These are phyloP conservation scores for Graphium sp. DNA, from an alignment of 2,329 filamentous ascomycete genomes.

Conservation along the genomic window DNA sequence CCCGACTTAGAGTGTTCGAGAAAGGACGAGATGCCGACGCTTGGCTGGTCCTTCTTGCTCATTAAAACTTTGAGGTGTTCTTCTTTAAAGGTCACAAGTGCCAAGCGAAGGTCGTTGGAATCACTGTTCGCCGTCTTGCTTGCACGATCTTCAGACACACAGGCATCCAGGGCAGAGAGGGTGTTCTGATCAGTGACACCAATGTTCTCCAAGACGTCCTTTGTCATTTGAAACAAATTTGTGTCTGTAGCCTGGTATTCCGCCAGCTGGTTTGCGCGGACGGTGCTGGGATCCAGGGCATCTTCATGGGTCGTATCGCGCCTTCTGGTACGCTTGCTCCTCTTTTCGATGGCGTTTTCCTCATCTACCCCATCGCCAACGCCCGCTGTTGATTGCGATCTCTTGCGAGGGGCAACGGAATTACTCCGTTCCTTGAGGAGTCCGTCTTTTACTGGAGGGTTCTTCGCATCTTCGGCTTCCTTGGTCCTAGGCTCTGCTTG, in stretches of 20 bases:
- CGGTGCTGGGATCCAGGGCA: constrained; percentile 29
- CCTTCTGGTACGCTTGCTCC: constrained; percentile 48
- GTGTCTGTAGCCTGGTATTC: constrained; percentile 39
- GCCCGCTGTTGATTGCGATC: constrained; percentile 45
- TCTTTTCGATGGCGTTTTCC: constrained; percentile 38
- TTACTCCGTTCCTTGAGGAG: constrained; percentile 18
- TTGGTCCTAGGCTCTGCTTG: too few species aligned
- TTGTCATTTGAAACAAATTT: constrained; percentile 36
- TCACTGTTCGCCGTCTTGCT: constrained; percentile 26
- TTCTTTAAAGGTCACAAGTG: constrained; percentile 32
- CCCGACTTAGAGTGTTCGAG: constrained; percentile 44
- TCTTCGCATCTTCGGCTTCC: constrained; percentile 12
- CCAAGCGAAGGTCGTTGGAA: constrained; percentile 29
- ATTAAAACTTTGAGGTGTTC: constrained; percentile 35
- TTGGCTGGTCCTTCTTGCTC: constrained; percentile 32
- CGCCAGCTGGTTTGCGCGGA: constrained; percentile 36
- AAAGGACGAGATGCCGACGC: constrained; percentile 40
- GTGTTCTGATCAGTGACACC: constrained; percentile 32
- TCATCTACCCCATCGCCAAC: constrained; percentile 38
- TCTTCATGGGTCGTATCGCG: constrained; percentile 40
- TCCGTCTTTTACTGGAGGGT: too few species aligned
- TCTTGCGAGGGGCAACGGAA: constrained; percentile 33
- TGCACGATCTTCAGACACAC: constrained; percentile 30
- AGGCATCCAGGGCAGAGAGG: constrained; percentile 29
- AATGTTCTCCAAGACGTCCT: constrained; percentile 35